Evolutionary conservation across 805 yeast genomes (phyloP).

Genomic region (Starmerella apicola): DNA sequence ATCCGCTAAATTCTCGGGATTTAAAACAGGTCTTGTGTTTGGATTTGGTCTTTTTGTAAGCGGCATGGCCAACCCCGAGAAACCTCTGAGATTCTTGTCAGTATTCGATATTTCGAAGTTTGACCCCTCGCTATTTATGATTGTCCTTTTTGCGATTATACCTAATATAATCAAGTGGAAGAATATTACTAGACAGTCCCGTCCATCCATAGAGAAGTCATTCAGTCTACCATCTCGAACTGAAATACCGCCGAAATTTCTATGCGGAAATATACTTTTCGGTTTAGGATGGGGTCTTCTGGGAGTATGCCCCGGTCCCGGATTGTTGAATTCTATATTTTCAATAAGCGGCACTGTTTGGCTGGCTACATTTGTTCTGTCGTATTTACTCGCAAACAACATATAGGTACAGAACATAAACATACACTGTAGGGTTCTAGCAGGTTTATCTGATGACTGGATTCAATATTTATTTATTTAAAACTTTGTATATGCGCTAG

Average conservation of each 20-base stretch:
- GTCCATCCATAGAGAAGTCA: constrained; percentile 8
- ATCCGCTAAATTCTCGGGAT: constrained; percentile 4
- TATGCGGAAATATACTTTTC: constrained; percentile 35
- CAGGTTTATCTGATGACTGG: background rate
- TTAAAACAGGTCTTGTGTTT: constrained; percentile 28
- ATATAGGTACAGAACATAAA: background rate
- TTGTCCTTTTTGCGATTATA: constrained; percentile 33
- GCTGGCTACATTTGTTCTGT: constrained; percentile 9
- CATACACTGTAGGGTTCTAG: background rate
- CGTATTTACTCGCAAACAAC: too few relatives aligned
- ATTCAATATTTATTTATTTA: background rate
- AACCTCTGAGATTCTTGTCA: constrained; percentile 37
- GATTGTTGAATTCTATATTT: constrained; percentile 24
- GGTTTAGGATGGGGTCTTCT: constrained; percentile 44
- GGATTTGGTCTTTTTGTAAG: constrained; percentile 37
- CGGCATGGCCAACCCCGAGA: constrained; percentile 36
- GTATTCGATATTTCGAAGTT: constrained; percentile 29
- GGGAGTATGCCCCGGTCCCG: constrained; percentile 48
- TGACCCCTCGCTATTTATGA: constrained; percentile 38
- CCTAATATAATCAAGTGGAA: constrained; percentile 30
- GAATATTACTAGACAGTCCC: background rate
- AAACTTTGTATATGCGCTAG: background rate
- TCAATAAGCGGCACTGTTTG: constrained; percentile 5
- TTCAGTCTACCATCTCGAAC: constrained; percentile 21
- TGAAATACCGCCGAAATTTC: constrained; percentile 24